Base-by-base conservation (phyloP, 441 rosid genomes). In the Erodium texanum region DNA sequence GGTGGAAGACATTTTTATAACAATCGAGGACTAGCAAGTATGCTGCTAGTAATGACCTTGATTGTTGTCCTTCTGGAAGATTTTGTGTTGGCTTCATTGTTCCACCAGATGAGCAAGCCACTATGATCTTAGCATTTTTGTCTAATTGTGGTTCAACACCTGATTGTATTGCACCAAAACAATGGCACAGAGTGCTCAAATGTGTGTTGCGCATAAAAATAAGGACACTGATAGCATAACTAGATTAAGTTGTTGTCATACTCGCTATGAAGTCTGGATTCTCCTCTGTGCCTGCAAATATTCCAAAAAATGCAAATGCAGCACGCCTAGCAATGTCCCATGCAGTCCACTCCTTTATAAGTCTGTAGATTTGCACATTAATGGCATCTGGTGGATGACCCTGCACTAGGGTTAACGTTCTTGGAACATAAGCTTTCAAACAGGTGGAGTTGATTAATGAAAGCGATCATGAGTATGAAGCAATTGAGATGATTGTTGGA, bases 271-370 rank as follows among this genome's bases (percentile, higher is more conserved):
- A 93, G 63, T 90, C 96, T 0, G 98, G 98, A 69, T 93, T 93
- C 78, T 90, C 98, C 80, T 93, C 98, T 0, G 97, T 93, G 71
- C 98, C 97, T 11, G 96, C 77, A 70, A 93, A 90, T 77, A 93
- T 93, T 79, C 98, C 98, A 0, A 90, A 90, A 81, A 93, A 89
- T n/a, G 97, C 97, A 75, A 93, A 93, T 32, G 96, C 98, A 68
- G 89, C 94, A 43, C 91, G 83, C 73, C 94, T 80, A 7, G 88
- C 88, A 16, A 88, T 88, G 77, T 88, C 94, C 94, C 94, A 88
- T 22, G 94, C 89, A 19, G 91, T 93, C 98, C 96, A 90, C 73
- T 90, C 97, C 77, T 86, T 85, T 76, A 93, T 90, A 24, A 93
- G 89, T 74, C 97, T 87, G 64, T 93, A 93, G 71, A 93, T 84